A percentile compares a stretch with the other conserved stretches of the same genome.
Evolutionary conservation across 768 basidiomycete genomes (phyloP).

Genomic region (Candolleomyces efflorescens): DNA sequence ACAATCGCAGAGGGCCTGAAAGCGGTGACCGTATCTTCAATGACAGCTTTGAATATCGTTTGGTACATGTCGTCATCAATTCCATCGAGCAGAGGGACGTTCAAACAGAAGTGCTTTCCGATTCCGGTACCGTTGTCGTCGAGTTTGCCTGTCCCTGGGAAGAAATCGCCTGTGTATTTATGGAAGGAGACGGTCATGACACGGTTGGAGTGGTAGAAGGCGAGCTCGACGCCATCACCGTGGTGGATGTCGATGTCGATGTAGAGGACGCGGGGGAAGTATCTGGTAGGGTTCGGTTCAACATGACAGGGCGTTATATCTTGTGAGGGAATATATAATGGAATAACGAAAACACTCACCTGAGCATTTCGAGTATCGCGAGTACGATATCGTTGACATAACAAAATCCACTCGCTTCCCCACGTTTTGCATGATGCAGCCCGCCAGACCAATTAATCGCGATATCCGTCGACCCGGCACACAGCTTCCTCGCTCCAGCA

Average conservation of each 20-base stretch:
- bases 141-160: constrained; percentile 94
- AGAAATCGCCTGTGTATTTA: constrained; percentile 98
- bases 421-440: constrained; percentile 95
- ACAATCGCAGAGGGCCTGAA: constrained; percentile 91
- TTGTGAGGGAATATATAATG: too few relatives aligned
- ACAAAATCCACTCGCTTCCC: constrained; percentile 97
- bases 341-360: constrained; percentile 44
- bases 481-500: constrained; percentile 85
- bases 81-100: constrained; percentile 93
- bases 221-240: constrained; percentile 96
- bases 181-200: constrained; percentile 99
- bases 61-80: constrained; percentile 98
- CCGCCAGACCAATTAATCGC: constrained; percentile 99
- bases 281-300: constrained; percentile 47
- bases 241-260: constrained; percentile 99
- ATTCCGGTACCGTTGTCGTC: constrained; percentile 86
- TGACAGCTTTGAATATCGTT: constrained; percentile 91
- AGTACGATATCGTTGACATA: constrained; percentile 97
- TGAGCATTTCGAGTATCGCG: constrained; percentile 86
- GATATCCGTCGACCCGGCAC: constrained; percentile 85
- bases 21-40: constrained; percentile 87
- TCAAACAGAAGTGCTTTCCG: constrained; percentile 93
- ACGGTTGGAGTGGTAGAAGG: constrained; percentile 96
- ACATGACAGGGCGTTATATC: too few relatives aligned
- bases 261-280: constrained; percentile 91